These are phyloP conservation scores for Gaillardinia entomophila DNA, from an alignment of 805 yeast genomes.

Conservation along the genomic window DNA sequence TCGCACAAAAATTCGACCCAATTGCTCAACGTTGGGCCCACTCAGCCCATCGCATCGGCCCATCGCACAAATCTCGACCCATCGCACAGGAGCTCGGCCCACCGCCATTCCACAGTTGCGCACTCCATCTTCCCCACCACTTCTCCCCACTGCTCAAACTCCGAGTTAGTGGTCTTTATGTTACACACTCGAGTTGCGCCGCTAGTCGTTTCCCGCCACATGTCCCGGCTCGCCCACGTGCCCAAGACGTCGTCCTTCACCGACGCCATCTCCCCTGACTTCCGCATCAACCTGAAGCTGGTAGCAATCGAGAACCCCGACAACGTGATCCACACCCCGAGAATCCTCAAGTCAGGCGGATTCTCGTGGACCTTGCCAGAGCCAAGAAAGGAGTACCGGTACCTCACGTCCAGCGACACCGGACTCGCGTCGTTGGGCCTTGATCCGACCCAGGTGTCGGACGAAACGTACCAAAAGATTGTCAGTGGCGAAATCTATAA, in stretches of 20 bases:
- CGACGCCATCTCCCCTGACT: slow-evolving; percentile 22
- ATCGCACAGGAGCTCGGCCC: too few species aligned
- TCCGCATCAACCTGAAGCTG: slow-evolving; percentile 15
- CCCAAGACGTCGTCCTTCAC: slow-evolving; percentile 28
- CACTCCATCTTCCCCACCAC: too few species aligned
- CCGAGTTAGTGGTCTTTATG: too few species aligned
- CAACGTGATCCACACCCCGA: slow-evolving; percentile 29
- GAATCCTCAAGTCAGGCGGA: slow-evolving; percentile 48
- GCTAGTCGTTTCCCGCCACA: slow-evolving; percentile 3
- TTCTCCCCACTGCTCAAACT: too few species aligned
- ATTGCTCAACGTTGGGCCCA: too few species aligned
- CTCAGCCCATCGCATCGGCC: too few species aligned
- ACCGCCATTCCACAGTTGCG: too few species aligned
- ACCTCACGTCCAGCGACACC: slow-evolving; percentile 50
- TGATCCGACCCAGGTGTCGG: slow-evolving; percentile 26
- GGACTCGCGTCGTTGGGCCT: slow-evolving; percentile 65
- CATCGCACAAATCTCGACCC: too few species aligned
- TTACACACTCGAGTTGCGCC: too few species aligned
- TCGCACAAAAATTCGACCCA: too few species aligned
- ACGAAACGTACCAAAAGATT: slow-evolving; percentile 44
- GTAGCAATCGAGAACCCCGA: slow-evolving; percentile 24
- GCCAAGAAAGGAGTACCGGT: slow-evolving; percentile 43
- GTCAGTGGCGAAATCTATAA: slow-evolving; percentile 53
- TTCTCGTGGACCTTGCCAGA: slow-evolving; percentile 75
- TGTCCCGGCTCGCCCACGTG: slow-evolving; percentile 17